Evolutionary conservation across 306 rosid genomes (phyloP), one percentile per base, ranked within the genome.

Genomic region (Malus sylvestris): DNA sequence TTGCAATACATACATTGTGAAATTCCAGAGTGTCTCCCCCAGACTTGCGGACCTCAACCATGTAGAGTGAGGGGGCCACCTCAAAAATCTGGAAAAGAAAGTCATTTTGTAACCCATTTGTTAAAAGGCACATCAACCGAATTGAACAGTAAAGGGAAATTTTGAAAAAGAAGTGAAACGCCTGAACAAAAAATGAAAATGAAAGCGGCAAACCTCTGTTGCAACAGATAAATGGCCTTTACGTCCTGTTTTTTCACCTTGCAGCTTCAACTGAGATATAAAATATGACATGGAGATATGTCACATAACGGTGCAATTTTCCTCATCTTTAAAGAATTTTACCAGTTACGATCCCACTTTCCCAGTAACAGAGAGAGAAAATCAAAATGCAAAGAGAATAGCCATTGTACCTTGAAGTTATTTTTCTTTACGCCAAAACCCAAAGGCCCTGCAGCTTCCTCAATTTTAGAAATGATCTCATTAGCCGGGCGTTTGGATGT

Each of bases 11-110:
- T 88, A 90, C 98, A 81, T 88, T 87, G 80, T 90, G 97, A 86
- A 95, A 95, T 87, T 95, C 98, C 71, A 95, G 73, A 75, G 97
- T 95, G 72, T 95, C 98, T 57, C 98, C 98, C 44, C 85, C 90
- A 20, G 96, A 81, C 82, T 92, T 95, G 59, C 98, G 96, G 60
- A 95, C 76, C 88, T 95, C 96, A 75, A 95, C 98, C 92, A 95
- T 89, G 85, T 88, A 88, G 71, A 95, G 85, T 16, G 93, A 90
- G 72, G 98, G 98, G 32, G 96, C 98, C 77, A 95, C 92, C 92
- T 95, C 96, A 79, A 87, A 89, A 71, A 95, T 83, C 98, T 95
- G 88, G 29, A 78, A 71, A 82, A 81, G 27, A 53, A 62, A 46
- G 40, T 30, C 71, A 29, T 22, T 30, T 33, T 1, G 22, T 64